Evolutionary conservation across 106 monocot species (phyloP).

Genomic region (Dendrobium officinale): DNA sequence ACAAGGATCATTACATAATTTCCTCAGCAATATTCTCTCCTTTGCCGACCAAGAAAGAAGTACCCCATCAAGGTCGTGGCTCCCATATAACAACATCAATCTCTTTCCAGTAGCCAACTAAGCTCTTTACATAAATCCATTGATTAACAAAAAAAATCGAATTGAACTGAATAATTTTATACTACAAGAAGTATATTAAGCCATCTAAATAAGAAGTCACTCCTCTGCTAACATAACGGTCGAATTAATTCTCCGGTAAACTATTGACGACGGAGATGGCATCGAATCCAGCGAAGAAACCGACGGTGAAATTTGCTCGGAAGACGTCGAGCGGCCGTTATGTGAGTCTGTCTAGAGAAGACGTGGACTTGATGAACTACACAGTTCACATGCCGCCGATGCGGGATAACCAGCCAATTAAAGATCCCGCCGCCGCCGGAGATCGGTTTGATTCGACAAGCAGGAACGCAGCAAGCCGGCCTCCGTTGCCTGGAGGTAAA

Average conservation of each 20-base stretch:
- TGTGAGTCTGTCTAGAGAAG: constrained; percentile 57
- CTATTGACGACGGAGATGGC: constrained; percentile 13
- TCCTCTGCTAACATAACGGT: neutral
- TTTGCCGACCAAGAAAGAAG: neutral
- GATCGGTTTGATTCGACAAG: constrained; percentile 21
- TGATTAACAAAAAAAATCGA: too few species aligned
- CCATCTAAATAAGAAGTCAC: too few species aligned
- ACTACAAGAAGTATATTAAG: too few species aligned
- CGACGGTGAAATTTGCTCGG: constrained; percentile 72
- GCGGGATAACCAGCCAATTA: constrained; percentile 73
- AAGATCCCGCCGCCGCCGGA: constrained; percentile 8
- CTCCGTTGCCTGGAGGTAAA: constrained; percentile 7
- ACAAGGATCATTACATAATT: neutral
- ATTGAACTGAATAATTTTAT: too few species aligned
- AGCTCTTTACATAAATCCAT: too few species aligned
- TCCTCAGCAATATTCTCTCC: neutral
- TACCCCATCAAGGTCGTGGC: neutral
- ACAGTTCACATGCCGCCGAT: constrained; percentile 93
- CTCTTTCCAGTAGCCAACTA: too few species aligned
- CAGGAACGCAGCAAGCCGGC: constrained; percentile 19
- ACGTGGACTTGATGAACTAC: constrained; percentile 61
- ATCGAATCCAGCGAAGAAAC: constrained; percentile 19
- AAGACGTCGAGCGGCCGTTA: constrained; percentile 77
- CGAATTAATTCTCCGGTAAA: neutral
- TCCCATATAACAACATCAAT: neutral